phyloP scores from a whole-genome alignment of 345 rosid species.

The Camelina hispida region DNA sequence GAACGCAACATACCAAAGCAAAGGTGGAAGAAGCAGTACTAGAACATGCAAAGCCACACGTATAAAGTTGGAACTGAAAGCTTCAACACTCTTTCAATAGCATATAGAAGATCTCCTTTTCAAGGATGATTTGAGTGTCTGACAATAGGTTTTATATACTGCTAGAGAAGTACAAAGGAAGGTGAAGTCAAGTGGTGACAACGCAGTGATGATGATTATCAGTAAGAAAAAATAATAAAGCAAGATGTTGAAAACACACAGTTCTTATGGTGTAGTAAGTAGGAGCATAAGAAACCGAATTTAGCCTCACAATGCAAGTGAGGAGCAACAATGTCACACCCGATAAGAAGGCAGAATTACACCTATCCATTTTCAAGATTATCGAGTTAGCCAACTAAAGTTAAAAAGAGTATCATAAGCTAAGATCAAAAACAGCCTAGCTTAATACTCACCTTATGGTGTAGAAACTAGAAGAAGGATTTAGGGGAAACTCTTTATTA shows the following conservation, averaged over 20 bases:
- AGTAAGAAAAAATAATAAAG: conserved; percentile 6
- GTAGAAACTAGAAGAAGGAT: too few species aligned
- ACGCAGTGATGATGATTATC: conserved; percentile 9
- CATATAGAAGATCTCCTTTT: conserved; percentile 83
- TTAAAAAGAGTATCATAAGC: conserved; percentile 11
- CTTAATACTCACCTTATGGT: conserved; percentile 67
- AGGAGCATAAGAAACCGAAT: conserved; percentile 93
- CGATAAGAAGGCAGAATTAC: conserved; percentile 88
- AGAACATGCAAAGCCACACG: conserved; percentile 99
- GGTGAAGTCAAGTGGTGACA: conserved; percentile 32
- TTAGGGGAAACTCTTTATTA: too few species aligned
- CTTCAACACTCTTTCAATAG: conserved; percentile 92
- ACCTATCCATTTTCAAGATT: conserved; percentile 59
- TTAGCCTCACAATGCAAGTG: conserved; percentile 95
- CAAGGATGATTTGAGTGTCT: conserved; percentile 93
- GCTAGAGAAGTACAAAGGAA: conserved; percentile 49
- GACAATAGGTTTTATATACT: conserved; percentile 98
- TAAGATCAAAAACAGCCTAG: conserved; percentile 17
- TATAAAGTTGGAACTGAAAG: conserved; percentile 96
- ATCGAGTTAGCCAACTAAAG: conserved; percentile 21
- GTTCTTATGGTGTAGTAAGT: conserved; percentile 83
- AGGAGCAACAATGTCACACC: conserved; percentile 91
- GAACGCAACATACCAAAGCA: conserved; percentile 74
- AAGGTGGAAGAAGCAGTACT: conserved; percentile 86
- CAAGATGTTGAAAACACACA: conserved; percentile 52